phyloP scores from a whole-genome alignment of 140 eudicot species.

The Anethum foeniculum region DNA sequence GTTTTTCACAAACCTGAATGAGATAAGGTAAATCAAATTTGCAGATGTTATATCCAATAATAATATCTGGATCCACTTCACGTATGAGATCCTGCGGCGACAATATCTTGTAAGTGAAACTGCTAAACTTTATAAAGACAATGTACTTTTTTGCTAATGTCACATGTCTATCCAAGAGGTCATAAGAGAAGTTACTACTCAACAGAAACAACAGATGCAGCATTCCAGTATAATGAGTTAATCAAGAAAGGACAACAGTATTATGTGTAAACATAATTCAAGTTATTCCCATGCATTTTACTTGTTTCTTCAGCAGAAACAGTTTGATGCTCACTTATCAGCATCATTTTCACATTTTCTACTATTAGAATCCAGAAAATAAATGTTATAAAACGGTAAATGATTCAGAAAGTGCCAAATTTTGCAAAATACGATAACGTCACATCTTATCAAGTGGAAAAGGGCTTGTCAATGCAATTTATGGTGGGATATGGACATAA shows the following conservation, averaged over 20 bases:
- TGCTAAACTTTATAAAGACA: slow-evolving; percentile 12
- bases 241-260: background rate
- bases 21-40: slow-evolving; percentile 52
- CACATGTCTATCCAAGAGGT: background rate
- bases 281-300: background rate
- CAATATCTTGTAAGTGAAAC: slow-evolving; percentile 5
- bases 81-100: slow-evolving; percentile 72
- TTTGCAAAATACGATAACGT: background rate
- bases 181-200: background rate
- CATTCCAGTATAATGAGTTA: background rate
- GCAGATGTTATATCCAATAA: slow-evolving; percentile 89
- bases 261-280: background rate
- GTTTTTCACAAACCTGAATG: slow-evolving; percentile 39
- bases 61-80: slow-evolving; percentile 92
- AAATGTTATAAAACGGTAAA: background rate
- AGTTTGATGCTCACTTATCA: background rate
- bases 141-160: background rate
- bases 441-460: background rate
- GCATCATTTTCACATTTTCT: background rate
- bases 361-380: background rate
- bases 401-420: background rate
- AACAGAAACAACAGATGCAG: background rate
- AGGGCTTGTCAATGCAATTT: background rate
- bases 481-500: background rate
- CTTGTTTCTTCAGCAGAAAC: background rate